Percentiles rank a stretch among this genome's conserved stretches.
These are phyloP conservation scores for Fusarium pseudocircinatum DNA, from an alignment of 2,329 filamentous ascomycete species.

Conservation along the genomic window DNA sequence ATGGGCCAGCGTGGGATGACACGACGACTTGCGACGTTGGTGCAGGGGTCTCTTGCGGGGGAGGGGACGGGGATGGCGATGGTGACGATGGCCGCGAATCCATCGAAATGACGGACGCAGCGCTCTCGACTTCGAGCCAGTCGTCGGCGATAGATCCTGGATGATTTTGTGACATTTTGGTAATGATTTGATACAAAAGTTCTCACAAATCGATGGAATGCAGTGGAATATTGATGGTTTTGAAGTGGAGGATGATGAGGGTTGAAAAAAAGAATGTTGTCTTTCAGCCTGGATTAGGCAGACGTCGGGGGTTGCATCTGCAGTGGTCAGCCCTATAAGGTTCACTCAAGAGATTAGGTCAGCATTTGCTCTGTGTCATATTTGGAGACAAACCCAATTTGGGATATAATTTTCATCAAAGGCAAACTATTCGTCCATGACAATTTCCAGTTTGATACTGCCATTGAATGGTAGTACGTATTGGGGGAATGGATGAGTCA, in stretches of 20 bases:
- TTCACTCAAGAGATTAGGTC: conserved; percentile 7
- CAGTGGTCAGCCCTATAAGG: neutral
- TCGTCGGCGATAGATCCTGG: conserved; percentile 32
- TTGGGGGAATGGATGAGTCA: neutral
- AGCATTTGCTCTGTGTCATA: neutral
- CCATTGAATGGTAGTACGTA: rapidly evolving
- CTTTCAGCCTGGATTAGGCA: conserved; percentile 19
- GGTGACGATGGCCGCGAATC: conserved; percentile 1
- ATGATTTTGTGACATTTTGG: conserved; percentile 7
- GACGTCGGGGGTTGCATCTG: neutral
- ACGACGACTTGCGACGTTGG: neutral
- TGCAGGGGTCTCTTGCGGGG: neutral
- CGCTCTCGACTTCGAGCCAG: conserved; percentile 36
- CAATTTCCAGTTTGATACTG: rapidly evolving
- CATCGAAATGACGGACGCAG: conserved; percentile 32
- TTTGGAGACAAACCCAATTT: neutral
- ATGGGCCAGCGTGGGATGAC: neutral
- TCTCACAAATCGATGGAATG: rapidly evolving
- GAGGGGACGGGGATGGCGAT: neutral
- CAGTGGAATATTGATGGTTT: neutral
- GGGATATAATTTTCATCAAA: neutral
- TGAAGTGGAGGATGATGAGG: neutral
- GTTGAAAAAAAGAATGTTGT: neutral
- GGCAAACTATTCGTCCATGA: neutral
- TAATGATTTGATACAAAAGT: too few relatives aligned